Base-by-base conservation (phyloP, 164 flowering plant species). In the Aristolochia fimbriata region DNA sequence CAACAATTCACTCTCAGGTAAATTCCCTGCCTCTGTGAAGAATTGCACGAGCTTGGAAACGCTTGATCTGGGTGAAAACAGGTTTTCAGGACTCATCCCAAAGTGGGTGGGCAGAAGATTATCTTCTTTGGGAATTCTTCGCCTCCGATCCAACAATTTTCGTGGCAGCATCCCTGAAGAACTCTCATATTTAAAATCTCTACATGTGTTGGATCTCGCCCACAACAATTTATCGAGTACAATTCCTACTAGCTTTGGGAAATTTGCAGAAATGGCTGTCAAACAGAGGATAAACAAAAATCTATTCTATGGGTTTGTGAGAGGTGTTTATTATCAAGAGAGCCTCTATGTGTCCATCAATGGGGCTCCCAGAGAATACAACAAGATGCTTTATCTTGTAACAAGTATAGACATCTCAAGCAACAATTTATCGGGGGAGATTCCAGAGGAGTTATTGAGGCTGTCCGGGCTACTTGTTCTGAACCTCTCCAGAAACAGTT, bases 1-100 rank as follows among this genome's bases (percentile, higher is more conserved):
- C 8, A 37, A 53, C 58, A 84, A 82, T 71, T 49, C 24, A 50
- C 46, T 81, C 3, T 59, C 70, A 14, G 85, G 82, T 13, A 8
- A 1, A 17, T 71, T 81, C 64, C 83, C 82, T 13, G 5, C 2
- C 1, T 0, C 51, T 61, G 3, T 55, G 56, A 20, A 21, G 12
- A 24, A 50, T 46, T 55, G 19, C 51, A 14, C 47, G 63, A 25
- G 23, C n/a, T 4, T 21, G 6, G 4, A 6, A 50, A 8, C 8
- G 20, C 15, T 33, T 37, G 43, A 37, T 37, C 43, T 37, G 1
- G 43, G 43, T 37, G 43, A 37, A 37, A 37, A 37, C 43, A 6
- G 43, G 43, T 37, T 37, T 37, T 10, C 9, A 3, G 43, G 43
- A 37, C 15, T 50, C 1, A 61, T 61, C 11, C 63, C 63, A 20